Evolutionary conservation across 1,284 basidiomycete species (phyloP).

Genomic region (Papiliotrema nemorosa): DNA sequence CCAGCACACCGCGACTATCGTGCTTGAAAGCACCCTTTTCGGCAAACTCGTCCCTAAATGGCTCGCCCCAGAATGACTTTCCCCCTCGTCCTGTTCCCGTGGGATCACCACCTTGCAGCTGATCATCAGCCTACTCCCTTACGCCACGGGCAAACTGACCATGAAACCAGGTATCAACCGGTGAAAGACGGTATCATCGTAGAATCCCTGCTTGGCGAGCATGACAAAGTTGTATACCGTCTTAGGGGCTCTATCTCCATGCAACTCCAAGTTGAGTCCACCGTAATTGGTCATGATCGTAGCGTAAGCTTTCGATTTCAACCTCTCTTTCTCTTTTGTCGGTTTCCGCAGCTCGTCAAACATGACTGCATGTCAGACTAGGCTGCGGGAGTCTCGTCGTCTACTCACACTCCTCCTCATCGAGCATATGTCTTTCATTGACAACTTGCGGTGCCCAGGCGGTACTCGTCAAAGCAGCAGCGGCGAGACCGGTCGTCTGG

Average conservation of each 20-base stretch:
- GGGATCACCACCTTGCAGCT: slow-evolving; percentile 95
- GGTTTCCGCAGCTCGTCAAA: slow-evolving; percentile 80
- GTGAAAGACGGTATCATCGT: slow-evolving; percentile 78
- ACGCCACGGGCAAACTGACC: slow-evolving; percentile 55
- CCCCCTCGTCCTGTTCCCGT: slow-evolving; percentile 94
- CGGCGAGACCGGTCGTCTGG: slow-evolving; percentile 82
- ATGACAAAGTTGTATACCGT: slow-evolving; percentile 97
- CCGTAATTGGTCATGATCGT: slow-evolving; percentile 87
- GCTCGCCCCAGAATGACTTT: slow-evolving; percentile 88
- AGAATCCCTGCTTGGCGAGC: slow-evolving; percentile 83
- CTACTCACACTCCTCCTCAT: slow-evolving; percentile 65
- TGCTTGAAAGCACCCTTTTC: slow-evolving; percentile 80
- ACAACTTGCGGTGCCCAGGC: slow-evolving; percentile 75
- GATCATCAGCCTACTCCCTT: slow-evolving; percentile 3
- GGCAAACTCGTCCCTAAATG: slow-evolving; percentile 89
- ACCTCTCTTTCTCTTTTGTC: slow-evolving; percentile 85
- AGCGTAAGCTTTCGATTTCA: slow-evolving; percentile 83
- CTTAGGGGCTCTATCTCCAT: slow-evolving; percentile 74
- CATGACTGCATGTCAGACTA: slow-evolving; percentile 57
- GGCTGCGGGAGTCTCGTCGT: neutral
- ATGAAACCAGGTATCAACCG: slow-evolving; percentile 95
- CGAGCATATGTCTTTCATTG: slow-evolving; percentile 79
- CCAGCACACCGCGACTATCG: slow-evolving; percentile 70
- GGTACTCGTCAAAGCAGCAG: slow-evolving; percentile 90
- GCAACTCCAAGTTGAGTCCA: slow-evolving; percentile 85